Conservation (phyloP, 495 filamentous ascomycete genomes). For the Penicillium steckii region DNA sequence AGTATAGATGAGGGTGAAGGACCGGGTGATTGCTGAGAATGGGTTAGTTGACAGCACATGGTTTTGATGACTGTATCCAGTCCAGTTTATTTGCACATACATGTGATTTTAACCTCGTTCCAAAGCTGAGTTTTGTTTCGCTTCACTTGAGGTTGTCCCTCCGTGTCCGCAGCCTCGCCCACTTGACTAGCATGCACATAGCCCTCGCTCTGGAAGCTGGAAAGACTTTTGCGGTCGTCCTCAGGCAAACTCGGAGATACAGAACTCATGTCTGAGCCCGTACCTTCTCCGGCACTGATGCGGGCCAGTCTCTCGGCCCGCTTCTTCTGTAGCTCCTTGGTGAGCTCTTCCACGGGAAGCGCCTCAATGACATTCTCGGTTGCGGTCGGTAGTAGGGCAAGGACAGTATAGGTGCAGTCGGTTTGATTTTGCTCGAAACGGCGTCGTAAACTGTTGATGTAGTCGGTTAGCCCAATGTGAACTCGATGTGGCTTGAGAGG, state of each 20-base stretch:
- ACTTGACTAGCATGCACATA: constrained; percentile 79
- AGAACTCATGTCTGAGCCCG: constrained; percentile 63
- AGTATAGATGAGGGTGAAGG: constrained; percentile 90
- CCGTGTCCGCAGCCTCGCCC: constrained; percentile 46
- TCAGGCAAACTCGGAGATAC: constrained; percentile 77
- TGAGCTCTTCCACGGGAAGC: constrained; percentile 84
- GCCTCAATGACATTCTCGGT: constrained; percentile 84
- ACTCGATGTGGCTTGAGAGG: neutral
- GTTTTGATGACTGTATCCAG: neutral
- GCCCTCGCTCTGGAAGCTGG: constrained; percentile 73
- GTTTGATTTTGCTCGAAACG: constrained; percentile 98
- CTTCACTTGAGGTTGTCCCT: constrained; percentile 48
- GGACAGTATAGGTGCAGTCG: constrained; percentile 96
- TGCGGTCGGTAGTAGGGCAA: constrained; percentile 89
- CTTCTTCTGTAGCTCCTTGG: constrained; percentile 89
- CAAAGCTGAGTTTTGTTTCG: constrained; percentile 91
- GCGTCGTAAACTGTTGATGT: constrained; percentile 70
- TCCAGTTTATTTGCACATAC: constrained; percentile 51
- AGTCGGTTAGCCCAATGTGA: constrained; percentile 10
- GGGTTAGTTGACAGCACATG: neutral
- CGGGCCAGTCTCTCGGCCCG: constrained; percentile 73
- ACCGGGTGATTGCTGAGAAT: constrained; percentile 76
- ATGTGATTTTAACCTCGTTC: constrained; percentile 96
- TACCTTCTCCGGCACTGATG: constrained; percentile 48
- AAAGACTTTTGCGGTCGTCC: constrained; percentile 76